Evolutionary conservation across 164 flowering plant species (phyloP).

Genomic region (Sedum album): DNA sequence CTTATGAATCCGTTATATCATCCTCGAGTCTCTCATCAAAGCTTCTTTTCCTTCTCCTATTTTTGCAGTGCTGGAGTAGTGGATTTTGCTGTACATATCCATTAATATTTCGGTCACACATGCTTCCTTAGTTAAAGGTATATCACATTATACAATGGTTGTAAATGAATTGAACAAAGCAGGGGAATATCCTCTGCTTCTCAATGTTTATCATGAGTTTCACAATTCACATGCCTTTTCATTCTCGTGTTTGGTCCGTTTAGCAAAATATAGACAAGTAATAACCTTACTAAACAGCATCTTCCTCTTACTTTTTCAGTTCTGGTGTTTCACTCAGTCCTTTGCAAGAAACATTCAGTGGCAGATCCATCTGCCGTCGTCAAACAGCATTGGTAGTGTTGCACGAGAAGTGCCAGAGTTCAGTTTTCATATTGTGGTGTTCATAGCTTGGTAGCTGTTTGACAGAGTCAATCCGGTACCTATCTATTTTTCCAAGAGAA

Average conservation of each 20-base stretch:
- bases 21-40: background rate
- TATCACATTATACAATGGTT: background rate
- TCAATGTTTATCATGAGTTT: background rate
- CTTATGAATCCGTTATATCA: no score
- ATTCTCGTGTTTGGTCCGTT: background rate
- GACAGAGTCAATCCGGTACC: no score
- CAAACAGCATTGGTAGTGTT: no score
- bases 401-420: no score
- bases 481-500: no score
- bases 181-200: slow-evolving; percentile 1
- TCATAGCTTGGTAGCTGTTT: no score
- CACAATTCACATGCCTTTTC: background rate
- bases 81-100: slow-evolving; percentile 97
- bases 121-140: slow-evolving; percentile 32
- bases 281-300: background rate
- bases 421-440: background rate
- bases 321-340: background rate
- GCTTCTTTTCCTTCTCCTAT: background rate
- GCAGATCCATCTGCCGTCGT: background rate
- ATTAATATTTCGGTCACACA: slow-evolving; percentile 62
- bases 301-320: background rate
- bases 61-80: slow-evolving; percentile 87
- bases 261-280: background rate
- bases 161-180: background rate
- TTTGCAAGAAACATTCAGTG: background rate